phyloP scores from a whole-genome alignment of 2,329 filamentous ascomycete genomes.

The Dactylellina parvicollis region DNA sequence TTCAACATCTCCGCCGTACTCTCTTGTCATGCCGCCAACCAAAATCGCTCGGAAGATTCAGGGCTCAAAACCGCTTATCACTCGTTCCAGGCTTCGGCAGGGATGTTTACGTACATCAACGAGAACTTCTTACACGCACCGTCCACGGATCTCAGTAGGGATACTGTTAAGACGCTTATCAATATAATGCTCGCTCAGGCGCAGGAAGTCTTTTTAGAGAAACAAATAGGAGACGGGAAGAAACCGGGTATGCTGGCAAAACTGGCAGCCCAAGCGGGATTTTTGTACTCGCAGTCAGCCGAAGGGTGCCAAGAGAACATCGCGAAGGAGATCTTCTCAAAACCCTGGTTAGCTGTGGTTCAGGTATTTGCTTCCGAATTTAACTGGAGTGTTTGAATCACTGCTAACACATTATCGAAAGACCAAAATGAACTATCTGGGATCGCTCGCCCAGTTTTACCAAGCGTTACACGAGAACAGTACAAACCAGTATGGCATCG shows the following conservation, averaged over 20 bases:
- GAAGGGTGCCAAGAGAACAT: constrained; percentile 95
- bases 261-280: constrained; percentile 87
- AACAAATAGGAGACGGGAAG: constrained; percentile 90
- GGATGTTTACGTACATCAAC: constrained; percentile 99
- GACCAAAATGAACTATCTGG: constrained; percentile 83
- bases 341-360: constrained; percentile 85
- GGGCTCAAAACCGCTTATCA: constrained; percentile 97
- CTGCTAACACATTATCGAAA: constrained; percentile 58
- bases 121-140: constrained; percentile 98
- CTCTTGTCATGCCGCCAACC: constrained; percentile 91
- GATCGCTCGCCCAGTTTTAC: constrained; percentile 89
- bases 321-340: constrained; percentile 89
- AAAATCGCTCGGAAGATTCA: constrained; percentile 89
- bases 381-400: neutral
- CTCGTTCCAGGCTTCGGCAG: constrained; percentile 95
- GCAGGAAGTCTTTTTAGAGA: constrained; percentile 97
- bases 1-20: constrained; percentile 99
- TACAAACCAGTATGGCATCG: constrained; percentile 83
- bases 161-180: constrained; percentile 95
- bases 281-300: constrained; percentile 84
- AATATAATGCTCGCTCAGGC: constrained; percentile 92
- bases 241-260: constrained; percentile 93
- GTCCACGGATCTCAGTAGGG: constrained; percentile 91
- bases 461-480: constrained; percentile 92
- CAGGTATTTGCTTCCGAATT: constrained; percentile 69